These are phyloP conservation scores for Kazachstania bromeliacearum DNA, from an alignment of 805 yeast species.

Conservation along the genomic window DNA sequence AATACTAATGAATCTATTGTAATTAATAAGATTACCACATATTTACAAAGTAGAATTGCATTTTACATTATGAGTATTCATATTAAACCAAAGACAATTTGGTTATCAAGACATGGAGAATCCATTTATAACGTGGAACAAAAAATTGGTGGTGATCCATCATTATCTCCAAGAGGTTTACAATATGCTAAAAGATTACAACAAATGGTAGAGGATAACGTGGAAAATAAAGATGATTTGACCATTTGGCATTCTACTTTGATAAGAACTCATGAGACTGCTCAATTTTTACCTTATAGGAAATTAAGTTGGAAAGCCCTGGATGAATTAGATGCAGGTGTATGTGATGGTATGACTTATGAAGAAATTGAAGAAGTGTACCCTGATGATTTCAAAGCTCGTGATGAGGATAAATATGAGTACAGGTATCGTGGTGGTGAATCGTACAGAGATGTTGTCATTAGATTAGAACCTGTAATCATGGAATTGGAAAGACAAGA, in stretches of 20 bases:
- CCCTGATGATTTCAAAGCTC: slow-evolving; percentile 91
- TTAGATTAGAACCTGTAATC: slow-evolving; percentile 90
- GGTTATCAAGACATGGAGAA: slow-evolving; percentile 95
- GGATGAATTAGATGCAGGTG: slow-evolving; percentile 95
- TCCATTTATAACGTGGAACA: slow-evolving; percentile 86
- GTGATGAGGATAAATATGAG: slow-evolving; percentile 93
- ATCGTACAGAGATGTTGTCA: slow-evolving; percentile 89
- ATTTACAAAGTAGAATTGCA: slow-evolving; percentile 84
- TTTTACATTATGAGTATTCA: slow-evolving; percentile 94
- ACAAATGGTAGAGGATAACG: slow-evolving; percentile 50
- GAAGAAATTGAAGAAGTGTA: slow-evolving; percentile 77
- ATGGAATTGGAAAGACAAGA: slow-evolving; percentile 98
- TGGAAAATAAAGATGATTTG: slow-evolving; percentile 49
- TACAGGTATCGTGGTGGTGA: slow-evolving; percentile 97
- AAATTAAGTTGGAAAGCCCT: slow-evolving; percentile 92
- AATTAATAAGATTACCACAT: slow-evolving; percentile 77
- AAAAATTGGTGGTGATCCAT: slow-evolving; percentile 92
- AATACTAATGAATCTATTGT: slow-evolving; percentile 85
- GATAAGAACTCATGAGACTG: slow-evolving; percentile 86
- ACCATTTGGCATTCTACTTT: slow-evolving; percentile 96
- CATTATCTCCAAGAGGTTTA: slow-evolving; percentile 74
- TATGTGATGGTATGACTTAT: slow-evolving; percentile 94
- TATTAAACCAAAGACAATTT: slow-evolving; percentile 82
- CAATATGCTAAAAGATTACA: slow-evolving; percentile 78
- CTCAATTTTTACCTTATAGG: slow-evolving; percentile 68